Evolutionary conservation across 495 filamentous ascomycete species (phyloP).

Genomic region (Staphylotrichum tortipilum): DNA sequence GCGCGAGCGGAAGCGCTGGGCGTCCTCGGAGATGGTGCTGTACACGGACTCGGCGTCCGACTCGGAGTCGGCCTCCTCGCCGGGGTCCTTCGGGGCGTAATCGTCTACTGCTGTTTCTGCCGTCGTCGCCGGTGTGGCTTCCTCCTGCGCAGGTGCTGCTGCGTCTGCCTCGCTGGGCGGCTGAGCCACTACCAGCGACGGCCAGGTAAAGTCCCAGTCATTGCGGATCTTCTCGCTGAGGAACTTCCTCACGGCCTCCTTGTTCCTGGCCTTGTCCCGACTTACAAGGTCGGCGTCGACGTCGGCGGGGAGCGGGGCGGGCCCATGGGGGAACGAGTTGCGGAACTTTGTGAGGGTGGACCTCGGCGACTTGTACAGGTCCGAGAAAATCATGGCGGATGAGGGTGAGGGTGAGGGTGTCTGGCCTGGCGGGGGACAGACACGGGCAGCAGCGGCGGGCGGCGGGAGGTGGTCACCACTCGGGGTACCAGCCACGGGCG

Average conservation of each 20-base stretch:
- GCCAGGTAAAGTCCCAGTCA: constrained; percentile 51
- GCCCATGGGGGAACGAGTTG: constrained; percentile 23
- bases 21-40: constrained; percentile 40
- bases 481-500: no score
- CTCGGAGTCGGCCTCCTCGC: constrained; percentile 29
- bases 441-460: not conserved
- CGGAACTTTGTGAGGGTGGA: constrained; percentile 34
- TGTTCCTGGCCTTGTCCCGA: constrained; percentile 45
- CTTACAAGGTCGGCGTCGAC: constrained; percentile 47
- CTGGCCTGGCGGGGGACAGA: no score
- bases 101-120: constrained; percentile 9
- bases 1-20: constrained; percentile 31
- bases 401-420: no score
- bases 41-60: constrained; percentile 37
- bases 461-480: constrained; percentile 14
- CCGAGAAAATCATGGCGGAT: constrained; percentile 31
- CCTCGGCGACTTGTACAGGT: constrained; percentile 30
- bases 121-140: not conserved
- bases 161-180: constrained; percentile 11
- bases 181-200: no score
- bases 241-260: constrained; percentile 43
- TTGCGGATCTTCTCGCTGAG: constrained; percentile 47
- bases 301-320: constrained; percentile 19
- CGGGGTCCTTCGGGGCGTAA: constrained; percentile 15
- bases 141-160: not conserved